These are phyloP conservation scores for Kodamaea ohmeri DNA, from an alignment of 1,139 yeast species.

Conservation along the genomic window DNA sequence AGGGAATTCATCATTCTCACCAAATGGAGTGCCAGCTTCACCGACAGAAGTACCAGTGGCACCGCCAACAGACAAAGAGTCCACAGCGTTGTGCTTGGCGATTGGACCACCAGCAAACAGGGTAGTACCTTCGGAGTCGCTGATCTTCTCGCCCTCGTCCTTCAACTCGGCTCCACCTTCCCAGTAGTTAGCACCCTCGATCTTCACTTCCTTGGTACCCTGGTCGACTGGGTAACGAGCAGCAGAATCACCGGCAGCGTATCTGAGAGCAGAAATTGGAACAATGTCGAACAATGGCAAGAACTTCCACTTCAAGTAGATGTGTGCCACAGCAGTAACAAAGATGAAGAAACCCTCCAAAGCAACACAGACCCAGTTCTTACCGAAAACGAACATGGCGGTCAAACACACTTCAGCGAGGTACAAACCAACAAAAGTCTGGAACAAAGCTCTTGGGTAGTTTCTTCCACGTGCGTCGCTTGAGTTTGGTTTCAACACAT, in stretches of 20 bases:
- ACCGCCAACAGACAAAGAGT: constrained; percentile 16
- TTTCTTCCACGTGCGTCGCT: constrained; percentile 63
- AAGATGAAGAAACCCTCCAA: constrained; percentile 54
- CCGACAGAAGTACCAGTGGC: constrained; percentile 22
- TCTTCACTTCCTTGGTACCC: constrained; percentile 56
- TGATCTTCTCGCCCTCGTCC: constrained; percentile 11
- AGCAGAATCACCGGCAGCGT: constrained; percentile 53
- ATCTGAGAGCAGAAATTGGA: constrained; percentile 70
- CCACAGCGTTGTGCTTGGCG: constrained; percentile 12
- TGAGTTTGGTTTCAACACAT: constrained; percentile 53
- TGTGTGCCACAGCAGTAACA: constrained; percentile 52
- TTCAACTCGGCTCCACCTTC: constrained; percentile 42
- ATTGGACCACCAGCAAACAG: constrained; percentile 11
- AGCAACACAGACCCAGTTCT: constrained; percentile 72
- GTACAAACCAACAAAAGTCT: constrained; percentile 62
- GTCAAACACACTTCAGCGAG: constrained; percentile 63
- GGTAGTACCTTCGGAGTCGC: constrained; percentile 11
- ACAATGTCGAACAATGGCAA: constrained; percentile 62
- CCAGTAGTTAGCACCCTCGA: constrained; percentile 53
- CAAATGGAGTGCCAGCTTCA: constrained; percentile 19
- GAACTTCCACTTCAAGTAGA: constrained; percentile 57
- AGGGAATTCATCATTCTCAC: constrained; percentile 5
- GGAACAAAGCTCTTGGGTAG: constrained; percentile 65
- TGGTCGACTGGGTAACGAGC: constrained; percentile 59
- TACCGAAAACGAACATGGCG: constrained; percentile 67